Base-by-base conservation (phyloP, 306 rosid genomes). In the Carpinus viminea region DNA sequence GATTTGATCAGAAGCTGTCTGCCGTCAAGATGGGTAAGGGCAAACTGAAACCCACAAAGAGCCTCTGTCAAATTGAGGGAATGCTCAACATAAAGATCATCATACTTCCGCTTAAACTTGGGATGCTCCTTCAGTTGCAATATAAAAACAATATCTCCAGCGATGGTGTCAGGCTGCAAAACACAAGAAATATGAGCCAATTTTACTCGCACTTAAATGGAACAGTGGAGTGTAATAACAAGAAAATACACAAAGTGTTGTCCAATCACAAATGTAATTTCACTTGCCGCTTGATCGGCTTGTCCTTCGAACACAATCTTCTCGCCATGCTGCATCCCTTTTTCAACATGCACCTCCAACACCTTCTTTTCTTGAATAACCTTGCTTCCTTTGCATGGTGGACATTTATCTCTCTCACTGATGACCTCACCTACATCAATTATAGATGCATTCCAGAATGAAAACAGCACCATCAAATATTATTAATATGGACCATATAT, bases 1-100 rank as follows among this genome's bases (percentile, higher is more conserved):
- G 96, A 88, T 79, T 93, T 93, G 87, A 93, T 88, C 68, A 91
- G 79, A 51, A 93, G 90, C 75, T 87, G 98, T 51, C 97, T 82
- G 73, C 97, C 97, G 86, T 93, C 98, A 72, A 91, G 90, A 83
- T 89, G 96, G 24, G 85, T 86, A 72, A 93, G 47, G 26, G 76
- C 80, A 78, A 93, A 89, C 80, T 91, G 93, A 74, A 91, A 91
- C n/a, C 93, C 93, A 66, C 97, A 90, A 15, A 92, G 93, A 36
- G 94, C 91, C 85, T 90, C 97, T 1, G 90, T 81, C 62, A 92
- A 78, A 76, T 52, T 87, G 76, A 92, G 87, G 65, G 61, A 88
- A 76, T 87, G 94, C 54, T 92, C 91, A 68, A 92, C 80, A 8
- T 52, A 54, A 56, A 92, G 92, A 80, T 92, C 93, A 43, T 90